Evolutionary conservation across 2,329 filamentous ascomycete genomes (phyloP), one percentile per base, ranked within the genome.

Genomic region (Aspergillus bombycis): DNA sequence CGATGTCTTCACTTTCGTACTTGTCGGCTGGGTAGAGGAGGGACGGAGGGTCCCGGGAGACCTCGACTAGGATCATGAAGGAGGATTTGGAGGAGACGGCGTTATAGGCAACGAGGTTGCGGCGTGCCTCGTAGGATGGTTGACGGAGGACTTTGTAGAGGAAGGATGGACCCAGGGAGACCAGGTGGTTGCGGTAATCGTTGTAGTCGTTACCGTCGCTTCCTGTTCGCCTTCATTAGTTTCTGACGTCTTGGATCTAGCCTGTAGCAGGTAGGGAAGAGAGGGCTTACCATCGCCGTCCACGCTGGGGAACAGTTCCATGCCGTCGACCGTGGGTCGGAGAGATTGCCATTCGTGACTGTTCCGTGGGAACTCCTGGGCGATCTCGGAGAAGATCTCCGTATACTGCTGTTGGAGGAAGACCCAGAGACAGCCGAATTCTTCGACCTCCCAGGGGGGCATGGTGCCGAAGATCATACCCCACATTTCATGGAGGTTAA

Each of bases 381-480:
- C 54, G 10, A 67, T 62, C 30, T 63, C 62, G 8, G 58, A 46
- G 41, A 68, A 68, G 28, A 66, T 46, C 7, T 53, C 32, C 45
- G 28, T 60, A 28, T 66, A 68, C 28, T 62, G 52, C 21, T 66
- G 45, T 8, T 63, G 64, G n/a, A 65, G 53, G 38, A 66, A 62
- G 3, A 58, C 56, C 60, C 62, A 66, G 19, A 66, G 58, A 23
- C 57, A 66, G 23, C 66, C 66, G 26, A 68, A 68, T 41, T 68
- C 66, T 32, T 68, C 66, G 9, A 68, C 62, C 28, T 68, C 64
- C 66, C 66, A 68, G 2, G 66, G 62, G 2, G 66, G 50, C 62
- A 68, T 63, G 3, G 62, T 53, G 26, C 60, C 57, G 56, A 68
- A 68, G 50, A 66, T 63, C n/a, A 65, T 58, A 36, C 56, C 57